Evolutionary conservation across 2,329 filamentous ascomycete species (phyloP), one percentile per base, ranked within the genome.

Genomic region (Fusarium chlamydosporum): DNA sequence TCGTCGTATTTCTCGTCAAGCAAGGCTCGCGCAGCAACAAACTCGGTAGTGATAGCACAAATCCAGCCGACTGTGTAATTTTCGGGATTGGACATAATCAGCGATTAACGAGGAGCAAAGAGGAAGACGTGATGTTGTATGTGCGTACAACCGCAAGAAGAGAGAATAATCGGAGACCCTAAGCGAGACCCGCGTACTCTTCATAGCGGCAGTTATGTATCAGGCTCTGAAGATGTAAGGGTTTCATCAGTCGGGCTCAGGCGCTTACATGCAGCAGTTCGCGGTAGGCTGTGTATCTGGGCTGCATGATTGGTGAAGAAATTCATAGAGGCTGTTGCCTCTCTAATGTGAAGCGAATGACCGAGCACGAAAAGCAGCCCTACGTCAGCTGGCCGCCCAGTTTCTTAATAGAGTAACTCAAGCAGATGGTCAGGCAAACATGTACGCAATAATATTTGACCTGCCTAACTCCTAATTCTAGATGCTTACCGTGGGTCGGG

Each of bases 41-140:
- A 76, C 51, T 84, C 82, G 0, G 69, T 75, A 2, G 15, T 26
- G 3, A 83, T 54, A 13, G 81, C 80, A 56, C 78, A 83, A 10
- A 84, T 81, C 81, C 80, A 83, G 20, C 80, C 81, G 10, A 83
- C 75, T 0, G 75, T 81, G 54, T 83, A 83, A 50, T 72, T 46
- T 33, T 67, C 61, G 15, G 65, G 51, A n/a, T 65, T 31, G 9
- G 61, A 56, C 33, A 65, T 65, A 37, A 26, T 29, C 9, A 9
- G 27, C 27, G 9, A 29, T 29, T 9, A 9, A 29, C 9, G 9
- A 6, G 6, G 9, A 29, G 27, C 27, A 29, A 29, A 9, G 27
- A 29, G 27, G 27, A 29, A 29, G 27, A 6, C 27, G 27, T 29
- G 27, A 29, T 29, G 27, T 29, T 29, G 9, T 29, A 20, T 15